Percentiles rank a stretch among this genome's conserved stretches.
Evolutionary conservation across 1,139 yeast genomes (phyloP).

Genomic region (Kurtzmaniella quercitrusa): DNA sequence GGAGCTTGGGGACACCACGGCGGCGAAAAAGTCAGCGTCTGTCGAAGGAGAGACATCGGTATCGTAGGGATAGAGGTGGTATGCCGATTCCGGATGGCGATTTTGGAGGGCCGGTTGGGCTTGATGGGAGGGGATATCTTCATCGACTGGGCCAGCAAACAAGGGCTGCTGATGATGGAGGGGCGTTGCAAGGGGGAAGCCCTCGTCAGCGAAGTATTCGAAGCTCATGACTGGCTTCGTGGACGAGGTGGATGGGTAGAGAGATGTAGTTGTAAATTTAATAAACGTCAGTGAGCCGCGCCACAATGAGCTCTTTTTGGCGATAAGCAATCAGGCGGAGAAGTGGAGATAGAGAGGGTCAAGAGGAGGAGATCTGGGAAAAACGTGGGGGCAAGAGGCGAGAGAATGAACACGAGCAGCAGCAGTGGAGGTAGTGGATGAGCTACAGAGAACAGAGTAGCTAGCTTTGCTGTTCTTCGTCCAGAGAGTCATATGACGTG

Average conservation of each 20-base stretch:
- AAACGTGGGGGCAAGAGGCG: not conserved
- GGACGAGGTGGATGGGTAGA: not conserved
- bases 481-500: too few species aligned
- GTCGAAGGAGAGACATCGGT: not conserved
- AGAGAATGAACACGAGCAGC: too few species aligned
- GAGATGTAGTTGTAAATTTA: not conserved
- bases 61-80: constrained; percentile 4
- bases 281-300: constrained; percentile 1
- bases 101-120: not conserved
- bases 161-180: not conserved
- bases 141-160: not conserved
- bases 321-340: constrained; percentile 3
- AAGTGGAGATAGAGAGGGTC: not conserved
- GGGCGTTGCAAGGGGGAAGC: not conserved
- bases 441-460: too few species aligned
- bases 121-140: not conserved
- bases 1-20: constrained; percentile 4
- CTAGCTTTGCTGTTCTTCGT: too few species aligned
- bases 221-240: not conserved
- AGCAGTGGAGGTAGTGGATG: not conserved
- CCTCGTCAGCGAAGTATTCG: constrained; percentile 1
- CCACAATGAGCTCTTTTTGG: constrained; percentile 1
- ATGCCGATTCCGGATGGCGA: constrained; percentile 4
- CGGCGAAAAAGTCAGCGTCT: constrained; percentile 6
- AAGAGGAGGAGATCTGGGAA: not conserved